These are phyloP conservation scores for Puccinia sorghi DNA, from an alignment of 1,284 basidiomycete genomes.

Conservation along the genomic window DNA sequence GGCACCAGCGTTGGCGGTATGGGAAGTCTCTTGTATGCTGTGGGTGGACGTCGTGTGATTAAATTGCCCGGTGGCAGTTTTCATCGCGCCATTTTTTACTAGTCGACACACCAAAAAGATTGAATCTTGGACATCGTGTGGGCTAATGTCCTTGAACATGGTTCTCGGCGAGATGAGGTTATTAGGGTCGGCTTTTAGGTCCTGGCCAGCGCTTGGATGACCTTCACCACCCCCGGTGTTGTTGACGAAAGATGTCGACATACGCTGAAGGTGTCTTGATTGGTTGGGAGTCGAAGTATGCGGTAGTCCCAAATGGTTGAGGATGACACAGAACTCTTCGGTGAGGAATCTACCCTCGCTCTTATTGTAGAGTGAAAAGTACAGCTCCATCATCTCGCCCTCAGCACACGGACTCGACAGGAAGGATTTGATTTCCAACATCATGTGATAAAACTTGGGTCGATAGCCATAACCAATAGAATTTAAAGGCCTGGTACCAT, in stretches of 20 bases:
- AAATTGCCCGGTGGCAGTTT: conserved; percentile 12
- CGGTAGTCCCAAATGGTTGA: conserved; percentile 87
- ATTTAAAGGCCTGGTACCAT: background rate
- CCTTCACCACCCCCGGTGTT: background rate
- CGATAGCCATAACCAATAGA: conserved; percentile 55
- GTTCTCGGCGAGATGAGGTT: conserved; percentile 68
- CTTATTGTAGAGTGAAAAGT: conserved; percentile 89
- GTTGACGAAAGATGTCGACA: background rate
- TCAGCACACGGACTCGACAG: conserved; percentile 83
- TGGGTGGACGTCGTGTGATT: conserved; percentile 8
- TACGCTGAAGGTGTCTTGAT: conserved; percentile 17
- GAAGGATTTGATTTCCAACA: conserved; percentile 85
- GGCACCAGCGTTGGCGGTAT: background rate
- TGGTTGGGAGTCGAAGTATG: conserved; percentile 67
- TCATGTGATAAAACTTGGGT: conserved; percentile 78
- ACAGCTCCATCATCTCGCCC: conserved; percentile 88
- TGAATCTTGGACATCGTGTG: conserved; percentile 78
- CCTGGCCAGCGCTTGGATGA: background rate
- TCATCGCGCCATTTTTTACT: conserved; percentile 70
- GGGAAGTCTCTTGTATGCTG: background rate
- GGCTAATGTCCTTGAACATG: conserved; percentile 82
- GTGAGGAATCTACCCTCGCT: conserved; percentile 79
- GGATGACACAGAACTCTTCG: conserved; percentile 85
- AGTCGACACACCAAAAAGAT: conserved; percentile 87
- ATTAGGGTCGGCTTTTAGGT: conserved; percentile 26